phyloP scores from a whole-genome alignment of 805 yeast species.

The Cyberlindnera euphorbiiphila region DNA sequence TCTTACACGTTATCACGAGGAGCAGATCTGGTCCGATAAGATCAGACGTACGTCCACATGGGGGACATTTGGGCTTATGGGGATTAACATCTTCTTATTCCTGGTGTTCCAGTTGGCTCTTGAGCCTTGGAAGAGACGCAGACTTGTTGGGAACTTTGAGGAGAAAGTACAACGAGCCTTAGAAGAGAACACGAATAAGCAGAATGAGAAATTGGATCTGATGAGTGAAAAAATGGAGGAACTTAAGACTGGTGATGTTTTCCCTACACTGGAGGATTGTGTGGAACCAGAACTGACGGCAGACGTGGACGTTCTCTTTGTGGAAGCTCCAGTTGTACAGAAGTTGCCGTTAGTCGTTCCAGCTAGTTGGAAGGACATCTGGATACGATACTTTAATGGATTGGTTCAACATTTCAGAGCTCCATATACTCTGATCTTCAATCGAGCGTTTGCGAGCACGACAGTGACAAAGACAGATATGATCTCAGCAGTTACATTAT shows the following conservation, averaged over 20 bases:
- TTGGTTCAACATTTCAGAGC: constrained; percentile 9
- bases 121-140: constrained; percentile 91
- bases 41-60: constrained; percentile 92
- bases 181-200: constrained; percentile 32
- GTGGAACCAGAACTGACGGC: constrained; percentile 21
- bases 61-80: constrained; percentile 93
- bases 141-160: constrained; percentile 81
- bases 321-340: constrained; percentile 19
- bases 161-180: constrained; percentile 61
- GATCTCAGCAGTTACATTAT: constrained; percentile 9
- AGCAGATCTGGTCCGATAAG: constrained; percentile 97
- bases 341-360: constrained; percentile 16
- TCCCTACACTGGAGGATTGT: constrained; percentile 19
- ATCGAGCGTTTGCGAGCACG: constrained; percentile 4
- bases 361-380: neutral
- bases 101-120: constrained; percentile 78
- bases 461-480: constrained; percentile 9
- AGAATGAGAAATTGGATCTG: constrained; percentile 28
- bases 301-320: constrained; percentile 8
- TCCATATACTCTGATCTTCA: constrained; percentile 15
- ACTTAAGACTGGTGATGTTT: constrained; percentile 20
- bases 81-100: constrained; percentile 74
- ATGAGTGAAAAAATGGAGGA: constrained; percentile 27
- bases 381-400: neutral
- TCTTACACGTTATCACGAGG: constrained; percentile 88